Conservation (phyloP, 1,284 basidiomycete genomes). For the Moesziomyces aphidis region DNA sequence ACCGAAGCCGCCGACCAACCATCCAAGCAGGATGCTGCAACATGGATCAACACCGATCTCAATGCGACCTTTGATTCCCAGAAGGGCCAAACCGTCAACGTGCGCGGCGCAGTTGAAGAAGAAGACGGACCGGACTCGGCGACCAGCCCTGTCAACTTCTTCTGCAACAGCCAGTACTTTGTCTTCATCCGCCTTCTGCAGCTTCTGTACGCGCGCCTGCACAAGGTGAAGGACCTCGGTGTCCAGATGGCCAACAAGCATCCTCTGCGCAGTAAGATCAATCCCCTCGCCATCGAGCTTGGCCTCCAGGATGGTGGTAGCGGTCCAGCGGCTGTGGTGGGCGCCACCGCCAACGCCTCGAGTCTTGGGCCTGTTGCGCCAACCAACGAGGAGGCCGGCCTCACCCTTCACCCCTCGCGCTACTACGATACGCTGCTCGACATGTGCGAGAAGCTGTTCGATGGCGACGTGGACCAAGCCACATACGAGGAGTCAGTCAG, state of each 20-base stretch:
- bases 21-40: slow-evolving; percentile 64
- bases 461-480: slow-evolving; percentile 87
- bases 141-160: slow-evolving; percentile 74
- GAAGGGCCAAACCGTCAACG: slow-evolving; percentile 39
- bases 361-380: slow-evolving; percentile 40
- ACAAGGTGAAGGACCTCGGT: slow-evolving; percentile 78
- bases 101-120: slow-evolving; percentile 36
- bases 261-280: slow-evolving; percentile 69
- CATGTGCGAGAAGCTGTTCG: slow-evolving; percentile 93
- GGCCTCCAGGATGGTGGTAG: slow-evolving; percentile 74
- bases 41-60: slow-evolving; percentile 70
- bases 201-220: slow-evolving; percentile 87
- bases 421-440: slow-evolving; percentile 89
- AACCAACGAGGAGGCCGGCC: slow-evolving; percentile 59
- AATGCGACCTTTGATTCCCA: slow-evolving; percentile 55
- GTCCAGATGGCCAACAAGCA: slow-evolving; percentile 69
- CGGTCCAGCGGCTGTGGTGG: slow-evolving; percentile 68
- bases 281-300: slow-evolving; percentile 74
- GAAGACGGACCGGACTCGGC: slow-evolving; percentile 21
- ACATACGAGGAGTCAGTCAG: slow-evolving; percentile 95
- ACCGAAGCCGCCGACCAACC: slow-evolving; percentile 27
- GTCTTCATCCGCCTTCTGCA: slow-evolving; percentile 82
- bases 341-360: slow-evolving; percentile 43
- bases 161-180: slow-evolving; percentile 93
- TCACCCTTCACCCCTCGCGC: slow-evolving; percentile 69